Evolutionary conservation across 345 rosid genomes (phyloP).

Genomic region (Salix exigua): DNA sequence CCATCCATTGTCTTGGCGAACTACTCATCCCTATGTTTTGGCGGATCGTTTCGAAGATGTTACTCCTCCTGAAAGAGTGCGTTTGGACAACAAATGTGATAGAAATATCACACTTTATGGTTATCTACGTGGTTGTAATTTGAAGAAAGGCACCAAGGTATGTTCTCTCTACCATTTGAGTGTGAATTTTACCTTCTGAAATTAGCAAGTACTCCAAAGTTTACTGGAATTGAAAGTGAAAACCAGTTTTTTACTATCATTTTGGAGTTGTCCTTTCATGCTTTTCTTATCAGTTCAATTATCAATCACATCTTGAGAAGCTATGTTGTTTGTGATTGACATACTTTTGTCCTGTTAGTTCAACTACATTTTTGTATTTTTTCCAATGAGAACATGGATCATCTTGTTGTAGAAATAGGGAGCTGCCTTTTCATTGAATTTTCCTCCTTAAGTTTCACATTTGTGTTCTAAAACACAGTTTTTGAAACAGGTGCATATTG

Average conservation of each 20-base stretch:
- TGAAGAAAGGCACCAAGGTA: conserved; percentile 89
- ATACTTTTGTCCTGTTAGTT: neutral
- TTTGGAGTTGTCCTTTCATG: neutral
- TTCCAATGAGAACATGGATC: neutral
- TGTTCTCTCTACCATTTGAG: neutral
- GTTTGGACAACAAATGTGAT: conserved; percentile 67
- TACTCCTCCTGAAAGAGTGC: conserved; percentile 78
- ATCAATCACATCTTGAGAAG: neutral
- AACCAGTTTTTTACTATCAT: neutral
- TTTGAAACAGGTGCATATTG: conserved; percentile 77
- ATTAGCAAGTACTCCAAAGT: conserved; percentile 2
- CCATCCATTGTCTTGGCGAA: conserved; percentile 78
- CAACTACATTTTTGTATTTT: neutral
- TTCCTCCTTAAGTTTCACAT: neutral
- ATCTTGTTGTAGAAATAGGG: neutral
- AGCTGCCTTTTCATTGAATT: neutral
- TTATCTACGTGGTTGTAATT: conserved; percentile 90
- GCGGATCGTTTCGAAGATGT: conserved; percentile 96
- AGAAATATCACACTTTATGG: conserved; percentile 84
- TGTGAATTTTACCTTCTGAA: neutral
- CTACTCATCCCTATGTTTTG: conserved; percentile 83
- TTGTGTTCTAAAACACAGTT: conserved; percentile 6
- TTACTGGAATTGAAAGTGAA: neutral
- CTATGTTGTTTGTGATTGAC: neutral
- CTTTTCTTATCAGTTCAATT: neutral